These are phyloP conservation scores for Trapa bicornis DNA, from an alignment of 345 rosid genomes.

Conservation along the genomic window DNA sequence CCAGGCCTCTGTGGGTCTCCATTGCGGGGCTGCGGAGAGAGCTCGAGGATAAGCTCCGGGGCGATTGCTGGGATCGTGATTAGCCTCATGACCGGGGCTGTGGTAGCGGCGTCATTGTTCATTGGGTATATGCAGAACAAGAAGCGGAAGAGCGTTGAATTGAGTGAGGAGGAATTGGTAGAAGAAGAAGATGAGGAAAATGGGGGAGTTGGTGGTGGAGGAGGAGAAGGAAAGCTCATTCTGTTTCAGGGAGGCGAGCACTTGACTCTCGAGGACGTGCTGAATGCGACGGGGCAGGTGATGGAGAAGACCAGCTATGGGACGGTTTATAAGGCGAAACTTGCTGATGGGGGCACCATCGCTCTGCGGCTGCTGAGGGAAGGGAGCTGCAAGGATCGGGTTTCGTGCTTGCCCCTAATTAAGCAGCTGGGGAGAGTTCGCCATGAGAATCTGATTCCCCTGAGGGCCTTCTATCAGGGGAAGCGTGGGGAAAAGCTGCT, in stretches of 20 bases:
- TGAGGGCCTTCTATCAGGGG: constrained; percentile 96
- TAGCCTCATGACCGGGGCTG: constrained; percentile 81
- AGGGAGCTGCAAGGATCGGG: constrained; percentile 83
- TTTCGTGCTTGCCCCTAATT: constrained; percentile 59
- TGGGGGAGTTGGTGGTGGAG: constrained; percentile 17
- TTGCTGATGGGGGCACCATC: constrained; percentile 84
- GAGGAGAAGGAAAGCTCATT: constrained; percentile 71
- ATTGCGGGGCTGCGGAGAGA: constrained; percentile 46
- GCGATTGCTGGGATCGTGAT: constrained; percentile 94
- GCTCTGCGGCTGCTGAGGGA: constrained; percentile 89
- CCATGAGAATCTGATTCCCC: constrained; percentile 78
- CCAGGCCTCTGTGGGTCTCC: constrained; percentile 83
- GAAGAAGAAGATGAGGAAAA: constrained; percentile 58
- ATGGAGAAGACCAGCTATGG: constrained; percentile 94
- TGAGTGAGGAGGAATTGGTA: constrained; percentile 64
- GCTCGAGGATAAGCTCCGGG: constrained; percentile 61
- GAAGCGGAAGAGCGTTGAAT: constrained; percentile 47
- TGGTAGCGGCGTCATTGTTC: constrained; percentile 67
- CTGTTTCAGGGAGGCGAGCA: constrained; percentile 97
- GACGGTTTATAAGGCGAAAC: constrained; percentile 91
- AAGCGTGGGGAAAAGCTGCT: constrained; percentile 97
- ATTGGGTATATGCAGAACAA: constrained; percentile 85
- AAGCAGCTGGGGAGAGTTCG: constrained; percentile 72
- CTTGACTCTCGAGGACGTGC: constrained; percentile 77
- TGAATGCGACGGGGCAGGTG: constrained; percentile 95